These are phyloP conservation scores for Cymbopogon citratus DNA, from an alignment of 176 grass and related monocot species.

Conservation along the genomic window DNA sequence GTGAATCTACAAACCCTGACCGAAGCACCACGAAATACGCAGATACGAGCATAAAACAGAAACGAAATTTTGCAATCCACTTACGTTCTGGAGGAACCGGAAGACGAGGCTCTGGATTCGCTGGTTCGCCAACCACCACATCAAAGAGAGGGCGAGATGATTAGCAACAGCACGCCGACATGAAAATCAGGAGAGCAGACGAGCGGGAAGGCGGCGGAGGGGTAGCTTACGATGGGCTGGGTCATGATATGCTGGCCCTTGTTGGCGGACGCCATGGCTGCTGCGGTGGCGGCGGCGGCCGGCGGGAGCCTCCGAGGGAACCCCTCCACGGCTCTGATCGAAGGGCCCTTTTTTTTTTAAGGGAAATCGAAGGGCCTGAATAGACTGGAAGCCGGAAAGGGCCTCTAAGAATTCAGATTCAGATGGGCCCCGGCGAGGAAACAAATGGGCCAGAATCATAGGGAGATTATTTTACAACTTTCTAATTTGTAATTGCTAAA, in stretches of 20 bases:
- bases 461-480: too few species aligned
- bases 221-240: constrained; percentile 80
- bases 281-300: not conserved
- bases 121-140: not conserved
- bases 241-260: constrained; percentile 97
- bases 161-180: not conserved
- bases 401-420: not conserved
- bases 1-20: not conserved
- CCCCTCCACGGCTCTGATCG: too few species aligned
- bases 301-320: not conserved
- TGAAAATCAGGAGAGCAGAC: not conserved
- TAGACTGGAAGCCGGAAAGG: not conserved
- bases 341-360: too few species aligned
- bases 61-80: not conserved
- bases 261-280: constrained; percentile 93
- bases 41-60: not conserved
- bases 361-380: not conserved
- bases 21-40: not conserved
- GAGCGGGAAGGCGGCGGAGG: not conserved
- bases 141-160: not conserved
- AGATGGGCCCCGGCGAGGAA: not conserved
- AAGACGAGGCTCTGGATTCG: constrained; percentile 76
- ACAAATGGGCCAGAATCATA: not conserved
- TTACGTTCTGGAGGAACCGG: constrained; percentile 94
- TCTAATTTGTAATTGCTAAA: too few species aligned